Percentiles rank a stretch among this genome's conserved stretches.
Evolutionary conservation across 2,329 filamentous ascomycete genomes (phyloP).

Genomic region (Alternaria sp.): DNA sequence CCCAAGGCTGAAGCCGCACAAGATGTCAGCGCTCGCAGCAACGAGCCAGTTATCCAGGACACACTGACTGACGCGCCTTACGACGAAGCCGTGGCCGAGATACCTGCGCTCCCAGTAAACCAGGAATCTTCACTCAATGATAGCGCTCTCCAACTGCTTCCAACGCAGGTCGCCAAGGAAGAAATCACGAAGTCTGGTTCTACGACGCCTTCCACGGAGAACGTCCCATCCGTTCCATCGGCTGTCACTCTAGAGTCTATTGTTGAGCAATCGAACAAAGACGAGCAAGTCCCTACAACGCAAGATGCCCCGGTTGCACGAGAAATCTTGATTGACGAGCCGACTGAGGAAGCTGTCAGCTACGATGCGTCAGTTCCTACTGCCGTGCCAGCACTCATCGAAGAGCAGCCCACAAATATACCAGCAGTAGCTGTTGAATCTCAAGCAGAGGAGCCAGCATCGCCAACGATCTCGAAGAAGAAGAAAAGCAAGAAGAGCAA

Average conservation of each 20-base stretch:
- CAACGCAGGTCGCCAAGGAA: conserved; percentile 30
- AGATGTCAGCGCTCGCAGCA: neutral
- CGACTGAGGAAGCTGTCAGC: neutral
- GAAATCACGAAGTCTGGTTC: conserved; percentile 28
- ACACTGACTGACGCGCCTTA: neutral
- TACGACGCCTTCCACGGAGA: conserved; percentile 17
- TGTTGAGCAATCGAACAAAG: neutral
- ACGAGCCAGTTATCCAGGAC: neutral
- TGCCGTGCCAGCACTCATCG: neutral
- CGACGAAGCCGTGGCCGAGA: conserved; percentile 12
- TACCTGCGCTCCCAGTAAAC: conserved; percentile 19
- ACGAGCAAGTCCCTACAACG: neutral
- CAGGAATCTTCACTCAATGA: conserved; percentile 10
- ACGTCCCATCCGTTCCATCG: neutral
- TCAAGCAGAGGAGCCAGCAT: conserved; percentile 11
- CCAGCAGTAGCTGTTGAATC: conserved; percentile 13
- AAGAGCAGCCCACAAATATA: conserved; percentile 15
- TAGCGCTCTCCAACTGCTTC: conserved; percentile 4
- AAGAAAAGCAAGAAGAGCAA: conserved; percentile 42
- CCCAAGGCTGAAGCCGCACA: conserved; percentile 1
- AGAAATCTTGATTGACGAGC: neutral
- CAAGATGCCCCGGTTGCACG: neutral
- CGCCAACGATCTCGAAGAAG: conserved; percentile 23
- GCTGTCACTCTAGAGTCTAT: conserved; percentile 4
- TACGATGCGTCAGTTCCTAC: neutral